These are phyloP conservation scores for Orbilia quercus DNA, from an alignment of 2,329 filamentous ascomycete species.

Conservation along the genomic window DNA sequence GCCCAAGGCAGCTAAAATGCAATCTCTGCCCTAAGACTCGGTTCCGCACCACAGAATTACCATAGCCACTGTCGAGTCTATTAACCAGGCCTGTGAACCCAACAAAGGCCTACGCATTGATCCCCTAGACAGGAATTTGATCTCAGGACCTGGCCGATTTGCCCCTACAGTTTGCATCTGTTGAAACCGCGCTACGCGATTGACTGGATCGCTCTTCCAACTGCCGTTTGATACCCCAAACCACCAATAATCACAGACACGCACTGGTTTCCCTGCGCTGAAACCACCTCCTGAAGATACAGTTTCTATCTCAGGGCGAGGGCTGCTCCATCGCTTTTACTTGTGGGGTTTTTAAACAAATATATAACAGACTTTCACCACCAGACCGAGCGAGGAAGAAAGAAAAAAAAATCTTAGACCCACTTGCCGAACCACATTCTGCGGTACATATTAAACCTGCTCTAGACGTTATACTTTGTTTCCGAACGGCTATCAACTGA, in stretches of 20 bases:
- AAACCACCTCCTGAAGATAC: slow-evolving; percentile 3
- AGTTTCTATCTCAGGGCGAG: not conserved
- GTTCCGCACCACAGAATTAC: slow-evolving; percentile 25
- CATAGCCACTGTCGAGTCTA: slow-evolving; percentile 13
- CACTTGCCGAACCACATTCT: not conserved
- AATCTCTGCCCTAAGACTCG: slow-evolving; percentile 24
- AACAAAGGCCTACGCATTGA: slow-evolving; percentile 51
- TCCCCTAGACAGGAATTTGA: slow-evolving; percentile 47
- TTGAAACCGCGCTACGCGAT: slow-evolving; percentile 45
- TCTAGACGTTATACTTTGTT: too few relatives aligned
- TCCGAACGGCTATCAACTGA: too few relatives aligned
- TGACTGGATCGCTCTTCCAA: slow-evolving; percentile 25
- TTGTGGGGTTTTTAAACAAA: not conserved
- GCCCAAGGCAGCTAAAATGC: slow-evolving; percentile 46
- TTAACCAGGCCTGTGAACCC: slow-evolving; percentile 34
- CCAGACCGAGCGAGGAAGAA: not conserved
- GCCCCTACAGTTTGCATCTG: slow-evolving; percentile 46
- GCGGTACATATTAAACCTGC: not conserved
- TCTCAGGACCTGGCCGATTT: slow-evolving; percentile 34
- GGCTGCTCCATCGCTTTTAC: not conserved
- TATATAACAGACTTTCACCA: slow-evolving; percentile 23
- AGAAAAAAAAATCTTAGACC: not conserved
- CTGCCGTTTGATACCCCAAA: slow-evolving; percentile 19
- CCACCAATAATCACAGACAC: slow-evolving; percentile 2
- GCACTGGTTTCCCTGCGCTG: not conserved